Evolutionary conservation across 441 rosid species (phyloP), one percentile per base, ranked within the genome.

Genomic region (Populus hybrid): DNA sequence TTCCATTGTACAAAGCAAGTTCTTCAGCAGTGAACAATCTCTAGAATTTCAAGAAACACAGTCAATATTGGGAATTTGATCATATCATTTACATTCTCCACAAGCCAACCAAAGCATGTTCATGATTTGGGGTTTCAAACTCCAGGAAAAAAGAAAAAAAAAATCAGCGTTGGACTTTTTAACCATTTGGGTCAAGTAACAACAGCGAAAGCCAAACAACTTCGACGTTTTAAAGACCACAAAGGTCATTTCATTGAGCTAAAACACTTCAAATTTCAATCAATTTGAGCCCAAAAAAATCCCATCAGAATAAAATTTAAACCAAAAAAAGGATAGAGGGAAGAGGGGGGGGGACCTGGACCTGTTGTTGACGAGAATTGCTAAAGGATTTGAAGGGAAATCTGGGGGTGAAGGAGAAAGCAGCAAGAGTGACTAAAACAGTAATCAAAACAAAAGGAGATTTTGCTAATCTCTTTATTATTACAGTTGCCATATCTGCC

Each of bases 1-100:
- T 95, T 81, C 96, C 97, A 77, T 95, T 93, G 83, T 90, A 84
- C 84, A 85, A 75, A 34, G 91, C 85, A 81, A 95, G 88, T 81
- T 90, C 93, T 82, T 92, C 91, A 80, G 75, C 84, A 73, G 87
- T 85, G 77, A 90, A 93, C 72, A 95, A 80, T 77, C 88, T 93
- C 94, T 88, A 70, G 73, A 21, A 79, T 36, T 28, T 54, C 36
- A 80, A 59, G 28, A 71, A 59, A 69, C 36, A 74, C 38, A 6
- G 38, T 35, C 38, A 35, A 35, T 35, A 35, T 35, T 5, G 8
- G 38, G 6, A 5, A 35, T 35, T 35, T 35, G 8, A 35, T 35
- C 8, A 35, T 2, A 7, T 7, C 8, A 35, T 35, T 35, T 5
- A 35, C 6, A 35, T 8, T 35, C 6, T 35, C 21, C 74, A 70